Evolutionary conservation across 192 early-diverging fungal genomes (phyloP), one percentile per base, ranked within the genome.

Genomic region (Coemansia erecta): DNA sequence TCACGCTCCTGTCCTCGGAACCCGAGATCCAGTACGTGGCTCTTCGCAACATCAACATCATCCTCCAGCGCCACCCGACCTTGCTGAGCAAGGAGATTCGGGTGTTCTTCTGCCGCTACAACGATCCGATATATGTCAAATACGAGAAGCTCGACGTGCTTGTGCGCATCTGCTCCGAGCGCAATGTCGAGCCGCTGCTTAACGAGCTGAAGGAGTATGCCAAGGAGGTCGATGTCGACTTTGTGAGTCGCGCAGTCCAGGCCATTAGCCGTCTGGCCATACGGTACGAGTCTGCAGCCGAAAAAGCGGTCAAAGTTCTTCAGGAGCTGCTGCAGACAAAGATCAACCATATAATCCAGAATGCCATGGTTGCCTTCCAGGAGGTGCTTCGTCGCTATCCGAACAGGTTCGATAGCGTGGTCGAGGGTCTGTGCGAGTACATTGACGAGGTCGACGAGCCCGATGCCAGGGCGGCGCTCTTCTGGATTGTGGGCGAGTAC

Each of bases 401-500:
- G 39, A 82, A 82, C 33, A 78, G 81, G 37, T 97, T 95, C 65
- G 92, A 92, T 55, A 87, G 84, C 22, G 90, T 93, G 13, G 90
- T 94, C 49, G 84, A 88, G 14, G 86, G 88, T 0, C 81, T 98
- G 22, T 97, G 96, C 82, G 87, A 97, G 60, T 89, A 92, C 66
- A 65, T 95, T 7, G 96, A 98, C 55, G 83, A 82, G 3, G 70
- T 97, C 39, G 88, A 94, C 68, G 95, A 96, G 71, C 89, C 93
- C 4, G 92, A 94, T 19, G 93, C 96, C 7, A 90, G 90, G 37
- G 94, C 89, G 10, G 88, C 93, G 2, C 66, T 97, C 54, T 88
- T 95, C 64, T 98, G 96, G 96, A 94, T 95, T 56, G 73, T 98
- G 75, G 96, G 96, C 61, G 94, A 98, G 66, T 96, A 98, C 68